Evolutionary conservation across 2,329 filamentous ascomycete genomes (phyloP), one percentile per base, ranked within the genome.

Genomic region (Pseudogymnoascus sp.): DNA sequence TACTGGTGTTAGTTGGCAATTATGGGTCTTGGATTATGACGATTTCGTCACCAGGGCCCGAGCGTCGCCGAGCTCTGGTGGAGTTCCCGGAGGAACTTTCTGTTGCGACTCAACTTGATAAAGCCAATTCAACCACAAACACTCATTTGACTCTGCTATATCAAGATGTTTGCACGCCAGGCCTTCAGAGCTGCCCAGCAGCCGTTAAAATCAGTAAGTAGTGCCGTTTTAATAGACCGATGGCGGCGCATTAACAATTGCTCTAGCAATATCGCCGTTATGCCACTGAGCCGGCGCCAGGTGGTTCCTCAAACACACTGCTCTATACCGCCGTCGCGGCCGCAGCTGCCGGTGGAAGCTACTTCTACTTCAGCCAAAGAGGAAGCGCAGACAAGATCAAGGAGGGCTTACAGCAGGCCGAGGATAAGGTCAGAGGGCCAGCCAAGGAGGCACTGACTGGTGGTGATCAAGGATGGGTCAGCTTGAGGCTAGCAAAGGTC

Each of bases 381-480:
- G 76, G 78, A 75, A 78, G 79, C 74, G 69, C 77, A 70, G 75
- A 80, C 22, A 73, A 86, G 64, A 82, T 82, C 69, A 79, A 78
- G 52, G 81, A 76, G 62, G 74, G 82, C 12, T 82, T 79, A 61
- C 80, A 82, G 68, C 82, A 83, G 72, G 84, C 80, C 28, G 87
- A 85, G 70, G 79, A 76, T 42, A 81, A 82, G 68, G 79, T 76
- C 38, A 79, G 79, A 72, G 70, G 72, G 25, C 62, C 76, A 42
- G 75, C 73, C 36, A 75, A 75, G 62, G 72, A 67, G 33, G 79
- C 82, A 63, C 88, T 97, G 75, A 89, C 83, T 35, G 92, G 93
- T 68, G 91, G 91, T 67, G 91, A 96, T 65, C 92, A 97, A 77
- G 92, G 91, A 68, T 97, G 92, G 78, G 75, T 97, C 66, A 86